Conservation (phyloP, 345 rosid species). For the Psidium friedrichsthalianum region DNA sequence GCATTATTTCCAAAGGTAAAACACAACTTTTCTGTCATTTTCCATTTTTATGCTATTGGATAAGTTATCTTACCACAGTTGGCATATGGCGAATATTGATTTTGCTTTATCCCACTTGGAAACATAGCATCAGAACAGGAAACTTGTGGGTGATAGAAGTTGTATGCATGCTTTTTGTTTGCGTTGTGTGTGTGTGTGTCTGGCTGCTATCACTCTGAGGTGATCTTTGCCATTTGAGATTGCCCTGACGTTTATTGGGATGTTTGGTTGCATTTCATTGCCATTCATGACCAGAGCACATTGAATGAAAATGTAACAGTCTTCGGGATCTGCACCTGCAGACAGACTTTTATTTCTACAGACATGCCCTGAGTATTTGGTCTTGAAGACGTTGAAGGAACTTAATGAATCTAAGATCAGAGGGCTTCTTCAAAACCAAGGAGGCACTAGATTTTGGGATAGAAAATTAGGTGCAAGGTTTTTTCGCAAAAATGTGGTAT, state of each 20-base stretch:
- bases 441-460: neutral
- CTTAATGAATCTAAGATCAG: neutral
- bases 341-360: neutral
- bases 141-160: neutral
- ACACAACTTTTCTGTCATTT: neutral
- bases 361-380: neutral
- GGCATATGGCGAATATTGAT: neutral
- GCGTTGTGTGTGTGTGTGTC: neutral
- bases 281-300: neutral
- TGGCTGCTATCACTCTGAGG: neutral
- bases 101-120: neutral
- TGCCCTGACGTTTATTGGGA: neutral
- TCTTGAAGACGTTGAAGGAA: neutral
- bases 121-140: neutral
- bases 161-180: neutral
- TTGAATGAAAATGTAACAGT: neutral
- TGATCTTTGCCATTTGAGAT: neutral
- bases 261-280: neutral
- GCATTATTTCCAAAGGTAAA: constrained; percentile 80
- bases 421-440: neutral
- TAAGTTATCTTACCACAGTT: neutral
- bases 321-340: neutral
- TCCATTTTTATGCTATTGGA: neutral
- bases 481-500: neutral
- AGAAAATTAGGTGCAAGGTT: neutral